These are phyloP conservation scores for Phallus indusiatus DNA, from an alignment of 768 basidiomycete species.

Conservation along the genomic window DNA sequence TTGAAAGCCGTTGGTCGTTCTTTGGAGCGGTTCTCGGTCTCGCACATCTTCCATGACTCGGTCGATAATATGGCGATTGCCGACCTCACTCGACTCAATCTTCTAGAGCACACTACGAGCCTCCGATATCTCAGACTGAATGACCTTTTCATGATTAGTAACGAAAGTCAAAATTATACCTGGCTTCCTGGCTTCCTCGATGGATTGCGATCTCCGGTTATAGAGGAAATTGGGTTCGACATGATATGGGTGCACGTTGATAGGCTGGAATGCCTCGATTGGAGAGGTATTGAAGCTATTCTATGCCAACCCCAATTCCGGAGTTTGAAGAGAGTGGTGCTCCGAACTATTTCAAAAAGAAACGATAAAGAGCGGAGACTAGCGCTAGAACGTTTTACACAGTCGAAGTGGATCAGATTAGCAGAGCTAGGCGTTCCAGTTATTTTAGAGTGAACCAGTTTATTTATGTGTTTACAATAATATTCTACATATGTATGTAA, in stretches of 20 bases:
- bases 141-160: background rate
- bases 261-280: background rate
- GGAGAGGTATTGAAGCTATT: background rate
- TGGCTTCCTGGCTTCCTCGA: background rate
- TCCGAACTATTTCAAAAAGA: background rate
- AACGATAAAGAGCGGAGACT: background rate
- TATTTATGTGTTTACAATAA: background rate
- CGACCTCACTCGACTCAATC: background rate
- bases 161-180: background rate
- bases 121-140: background rate
- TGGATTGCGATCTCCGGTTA: background rate
- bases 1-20: background rate
- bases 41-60: background rate
- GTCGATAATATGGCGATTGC: background rate
- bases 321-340: background rate
- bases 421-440: background rate
- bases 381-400: background rate
- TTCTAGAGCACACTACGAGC: background rate
- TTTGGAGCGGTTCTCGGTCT: background rate
- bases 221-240: background rate
- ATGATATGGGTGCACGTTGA: background rate
- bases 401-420: background rate
- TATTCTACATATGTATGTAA: no score
- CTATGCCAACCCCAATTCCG: background rate
- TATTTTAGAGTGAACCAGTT: background rate